A percentile compares a stretch with the other conserved stretches of the same genome.
phyloP scores from a whole-genome alignment of 2,329 filamentous ascomycete species.

The Diaporthe aspalathi region DNA sequence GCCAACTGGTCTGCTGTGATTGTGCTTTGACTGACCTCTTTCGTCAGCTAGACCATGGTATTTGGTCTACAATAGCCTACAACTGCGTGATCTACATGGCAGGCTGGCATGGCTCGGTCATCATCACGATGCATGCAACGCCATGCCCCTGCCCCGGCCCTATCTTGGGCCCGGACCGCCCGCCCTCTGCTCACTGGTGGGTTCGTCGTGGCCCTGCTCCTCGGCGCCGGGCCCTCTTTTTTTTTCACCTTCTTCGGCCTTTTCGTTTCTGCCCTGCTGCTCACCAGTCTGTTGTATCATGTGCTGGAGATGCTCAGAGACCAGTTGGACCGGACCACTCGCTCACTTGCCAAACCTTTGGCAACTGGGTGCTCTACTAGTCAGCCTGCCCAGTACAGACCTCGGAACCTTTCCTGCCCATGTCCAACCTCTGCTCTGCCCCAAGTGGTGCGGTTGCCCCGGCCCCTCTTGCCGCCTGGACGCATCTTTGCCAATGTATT shows the following conservation, averaged over 20 bases:
- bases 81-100: no score
- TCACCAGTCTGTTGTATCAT: neutral
- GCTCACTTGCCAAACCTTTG: neutral
- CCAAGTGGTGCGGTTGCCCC: constrained; percentile 14
- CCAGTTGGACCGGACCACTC: neutral
- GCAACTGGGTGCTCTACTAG: neutral
- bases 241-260: neutral
- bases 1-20: neutral
- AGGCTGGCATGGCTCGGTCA: neutral
- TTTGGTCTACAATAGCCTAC: neutral
- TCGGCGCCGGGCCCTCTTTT: constrained; percentile 22
- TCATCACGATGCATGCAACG: constrained; percentile 6
- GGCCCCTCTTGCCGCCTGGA: constrained; percentile 30
- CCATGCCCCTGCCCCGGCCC: constrained; percentile 5
- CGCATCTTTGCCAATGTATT: constrained; percentile 30
- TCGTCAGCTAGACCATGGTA: neutral
- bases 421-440: constrained; percentile 11
- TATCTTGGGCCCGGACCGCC: constrained; percentile 12
- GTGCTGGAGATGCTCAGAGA: neutral
- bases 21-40: neutral
- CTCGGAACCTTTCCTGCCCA: constrained; percentile 36
- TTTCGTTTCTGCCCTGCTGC: neutral
- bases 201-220: neutral
- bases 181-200: constrained; percentile 13
- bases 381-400: neutral